phyloP scores from a whole-genome alignment of 768 basidiomycete species.

The Rhodotorula graminis region DNA sequence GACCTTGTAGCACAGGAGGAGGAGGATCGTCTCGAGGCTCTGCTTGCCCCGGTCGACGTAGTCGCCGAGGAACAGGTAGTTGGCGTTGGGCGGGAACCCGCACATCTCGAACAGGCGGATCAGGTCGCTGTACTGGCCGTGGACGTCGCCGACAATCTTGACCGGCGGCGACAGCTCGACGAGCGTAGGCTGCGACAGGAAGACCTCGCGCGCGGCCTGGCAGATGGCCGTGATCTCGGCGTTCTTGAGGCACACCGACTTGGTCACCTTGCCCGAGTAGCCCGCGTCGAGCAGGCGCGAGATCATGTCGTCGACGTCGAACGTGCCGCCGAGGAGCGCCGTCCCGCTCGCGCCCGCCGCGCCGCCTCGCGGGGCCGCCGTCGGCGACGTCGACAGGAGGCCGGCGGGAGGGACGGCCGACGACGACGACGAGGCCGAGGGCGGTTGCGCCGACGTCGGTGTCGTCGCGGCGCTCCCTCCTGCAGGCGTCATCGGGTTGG shows the following conservation, averaged over 20 bases:
- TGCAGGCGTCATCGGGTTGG: slow-evolving; percentile 54
- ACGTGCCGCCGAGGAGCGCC: slow-evolving; percentile 24
- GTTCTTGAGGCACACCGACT: slow-evolving; percentile 84
- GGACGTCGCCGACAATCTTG: slow-evolving; percentile 98
- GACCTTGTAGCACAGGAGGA: slow-evolving; percentile 97
- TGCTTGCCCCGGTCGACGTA: slow-evolving; percentile 99
- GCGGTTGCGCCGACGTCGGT: background rate
- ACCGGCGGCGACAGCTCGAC: slow-evolving; percentile 96
- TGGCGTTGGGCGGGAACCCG: slow-evolving; percentile 92
- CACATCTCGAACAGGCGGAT: slow-evolving; percentile 99
- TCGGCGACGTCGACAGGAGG: slow-evolving; percentile 34
- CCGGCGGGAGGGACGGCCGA: background rate
- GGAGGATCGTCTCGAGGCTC: slow-evolving; percentile 92
- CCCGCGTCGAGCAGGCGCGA: slow-evolving; percentile 90
- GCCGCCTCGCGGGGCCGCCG: slow-evolving; percentile 6
- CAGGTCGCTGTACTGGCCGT: slow-evolving; percentile 97
- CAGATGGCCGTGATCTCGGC: slow-evolving; percentile 91
- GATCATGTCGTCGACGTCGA: slow-evolving; percentile 99
- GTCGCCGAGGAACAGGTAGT: slow-evolving; percentile 98
- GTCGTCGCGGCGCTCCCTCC: slow-evolving; percentile 35
- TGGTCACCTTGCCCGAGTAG: slow-evolving; percentile 96
- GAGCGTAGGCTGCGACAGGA: slow-evolving; percentile 91
- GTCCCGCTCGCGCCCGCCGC: background rate
- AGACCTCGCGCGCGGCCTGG: slow-evolving; percentile 90
- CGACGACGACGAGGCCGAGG: background rate